Base-by-base conservation (phyloP, 306 rosid species). In the Dalbergia oliveri region DNA sequence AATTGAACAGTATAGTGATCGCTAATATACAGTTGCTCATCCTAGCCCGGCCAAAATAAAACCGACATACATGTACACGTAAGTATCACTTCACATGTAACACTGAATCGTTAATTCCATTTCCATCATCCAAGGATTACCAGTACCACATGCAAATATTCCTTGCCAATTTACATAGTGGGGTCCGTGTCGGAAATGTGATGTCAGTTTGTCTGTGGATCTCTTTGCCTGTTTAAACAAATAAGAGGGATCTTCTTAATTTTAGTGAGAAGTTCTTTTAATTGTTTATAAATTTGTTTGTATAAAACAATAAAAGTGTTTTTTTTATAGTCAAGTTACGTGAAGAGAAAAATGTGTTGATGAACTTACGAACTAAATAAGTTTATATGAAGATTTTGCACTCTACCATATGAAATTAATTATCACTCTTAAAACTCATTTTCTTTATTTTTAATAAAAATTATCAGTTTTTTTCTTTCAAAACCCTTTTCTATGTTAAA, bases 291-390 rank as follows among this genome's bases (percentile, higher is more conserved):
- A n/a, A n/a, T n/a, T n/a, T n/a, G n/a, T 21, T 21, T 21, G 23
- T 21, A 21, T 21, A 21, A 21, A 21, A 21, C 23, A 21, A 21
- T 1, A 21, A 21, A 21, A 21, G 1, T 21, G 23, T 0, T 21
- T 0, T 21, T 21, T 21, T 21, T 21, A 21, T 21, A 21, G 23
- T 21, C 23, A 21, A 21, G 23, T 21, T 21, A 21, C 23, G 1
- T 21, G 23, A 21, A 21, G 1, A 21, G 23, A 21, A 21, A 21
- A 21, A 21, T 35, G 39, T 35, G 4, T 35, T 35, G 39, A 35
- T 62, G 16, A 72, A 83, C 97, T 90, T 69, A 92, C 97, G 19
- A 94, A 94, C 97, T 94, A 92, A 86, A 88, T 89, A 82, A 31
- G 97, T 14, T 88, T 86, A 76, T 82, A 81, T 71, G 94, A 72